Base-by-base conservation (phyloP, 345 rosid genomes). In the Eucalyptus victrix region DNA sequence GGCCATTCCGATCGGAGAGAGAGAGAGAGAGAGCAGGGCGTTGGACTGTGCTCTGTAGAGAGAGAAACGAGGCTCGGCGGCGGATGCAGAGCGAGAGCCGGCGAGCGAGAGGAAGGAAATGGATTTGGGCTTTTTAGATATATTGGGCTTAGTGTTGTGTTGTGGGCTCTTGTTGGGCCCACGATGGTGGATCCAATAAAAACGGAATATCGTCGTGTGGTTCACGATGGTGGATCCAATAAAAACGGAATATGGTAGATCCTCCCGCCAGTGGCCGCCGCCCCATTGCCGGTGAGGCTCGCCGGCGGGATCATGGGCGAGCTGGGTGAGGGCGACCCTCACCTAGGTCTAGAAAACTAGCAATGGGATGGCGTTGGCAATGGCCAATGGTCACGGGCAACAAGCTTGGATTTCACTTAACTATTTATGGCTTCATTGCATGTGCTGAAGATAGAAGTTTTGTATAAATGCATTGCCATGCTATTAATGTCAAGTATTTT, bases 1-100 rank as follows among this genome's bases (percentile, higher is more conserved):
- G 89, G 96, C 97, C 98, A 96, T 95, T 91, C 89, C 89, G 80
- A 51, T 50, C 6, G 69, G 80, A 56, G 58, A 53, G 56, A 51
- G 49, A 62, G 87, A 45, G 76, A 34, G 50, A 32, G 87, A 44
- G 54, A 30, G 5, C 5, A 23, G 45, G 9, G n/a, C 21, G 76
- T 10, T 32, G 76, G 47, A 76, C 88, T 34, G 47, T 32, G 88
- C 9, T 44, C 44, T 24, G 56, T 18, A 56, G 86, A 60, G 44
- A 37, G 65, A 45, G 49, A 28, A 17, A 23, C 9, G 28, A 50
- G 58, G 23, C 80, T 6, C 87, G 87, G 67, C 67, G 45, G 13
- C 85, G 4, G 83, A 34, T 16, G 56, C 30, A 54, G 72, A n/a
- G 32, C 32, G 69, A 28, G 34, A 60, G 69, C n/a, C 34, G 18